phyloP scores from a whole-genome alignment of 495 filamentous ascomycete species.

The Jackrogersella multiformis region DNA sequence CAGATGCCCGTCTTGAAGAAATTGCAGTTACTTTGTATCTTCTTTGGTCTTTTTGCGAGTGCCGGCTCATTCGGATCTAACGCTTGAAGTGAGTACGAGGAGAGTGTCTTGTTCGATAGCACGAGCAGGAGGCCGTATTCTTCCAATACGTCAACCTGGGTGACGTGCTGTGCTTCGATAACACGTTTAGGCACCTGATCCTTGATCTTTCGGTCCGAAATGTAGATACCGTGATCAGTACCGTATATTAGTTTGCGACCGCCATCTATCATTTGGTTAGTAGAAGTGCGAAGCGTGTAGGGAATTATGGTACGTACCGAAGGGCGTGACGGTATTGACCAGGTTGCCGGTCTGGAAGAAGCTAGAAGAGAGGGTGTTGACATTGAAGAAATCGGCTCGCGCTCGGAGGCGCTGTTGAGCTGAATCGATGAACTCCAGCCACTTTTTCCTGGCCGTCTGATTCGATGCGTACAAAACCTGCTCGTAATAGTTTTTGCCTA shows the following conservation, averaged over 20 bases:
- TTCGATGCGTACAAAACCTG: slow-evolving; percentile 87
- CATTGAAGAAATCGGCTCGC: slow-evolving; percentile 92
- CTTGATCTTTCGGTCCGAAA: slow-evolving; percentile 89
- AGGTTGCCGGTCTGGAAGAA: slow-evolving; percentile 85
- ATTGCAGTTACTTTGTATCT: slow-evolving; percentile 95
- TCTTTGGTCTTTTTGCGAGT: slow-evolving; percentile 87
- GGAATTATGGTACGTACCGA: slow-evolving; percentile 66
- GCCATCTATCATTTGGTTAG: slow-evolving; percentile 70
- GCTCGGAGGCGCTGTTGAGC: slow-evolving; percentile 87
- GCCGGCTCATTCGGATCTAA: slow-evolving; percentile 80
- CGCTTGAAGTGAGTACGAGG: slow-evolving; percentile 86
- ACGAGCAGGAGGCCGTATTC: slow-evolving; percentile 92
- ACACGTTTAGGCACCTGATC: slow-evolving; percentile 79
- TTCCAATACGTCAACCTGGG: slow-evolving; percentile 95
- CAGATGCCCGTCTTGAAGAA: slow-evolving; percentile 98
- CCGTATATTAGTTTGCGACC: slow-evolving; percentile 93
- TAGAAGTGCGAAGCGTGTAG: not conserved
- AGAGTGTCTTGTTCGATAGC: slow-evolving; percentile 89
- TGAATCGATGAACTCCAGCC: slow-evolving; percentile 92
- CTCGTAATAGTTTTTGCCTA: slow-evolving; percentile 96
- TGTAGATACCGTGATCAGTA: slow-evolving; percentile 90
- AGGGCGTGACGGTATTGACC: slow-evolving; percentile 92
- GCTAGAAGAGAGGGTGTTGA: slow-evolving; percentile 80
- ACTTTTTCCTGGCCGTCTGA: slow-evolving; percentile 84
- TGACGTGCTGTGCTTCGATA: slow-evolving; percentile 86